Conservation (phyloP, 1,139 yeast genomes). For the Pichia sp. region DNA sequence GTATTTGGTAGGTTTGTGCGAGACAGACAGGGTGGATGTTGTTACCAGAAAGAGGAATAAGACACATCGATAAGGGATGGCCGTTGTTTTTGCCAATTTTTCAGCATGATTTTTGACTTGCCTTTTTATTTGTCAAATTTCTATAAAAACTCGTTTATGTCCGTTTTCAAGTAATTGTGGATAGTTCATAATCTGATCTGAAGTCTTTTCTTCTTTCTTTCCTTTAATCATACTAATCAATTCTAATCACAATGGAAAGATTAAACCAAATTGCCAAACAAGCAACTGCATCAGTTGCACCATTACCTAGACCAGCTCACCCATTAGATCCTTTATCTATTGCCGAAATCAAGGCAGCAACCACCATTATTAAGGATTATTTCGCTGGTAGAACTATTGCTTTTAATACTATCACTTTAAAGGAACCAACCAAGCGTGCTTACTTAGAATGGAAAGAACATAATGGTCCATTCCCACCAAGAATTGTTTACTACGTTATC, state of each 20-base stretch:
- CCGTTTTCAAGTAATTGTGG: no score
- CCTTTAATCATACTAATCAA: not conserved
- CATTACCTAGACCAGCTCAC: slow-evolving; percentile 53
- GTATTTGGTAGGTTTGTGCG: no score
- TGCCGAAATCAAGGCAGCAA: slow-evolving; percentile 45
- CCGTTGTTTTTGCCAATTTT: no score
- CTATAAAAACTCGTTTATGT: no score
- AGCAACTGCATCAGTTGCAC: slow-evolving; percentile 48
- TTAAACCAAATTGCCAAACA: slow-evolving; percentile 59
- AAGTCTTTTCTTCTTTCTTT: not conserved
- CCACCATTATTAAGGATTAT: slow-evolving; percentile 39
- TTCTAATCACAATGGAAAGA: slow-evolving; percentile 46
- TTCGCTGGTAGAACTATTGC: slow-evolving; percentile 42
- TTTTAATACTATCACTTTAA: slow-evolving; percentile 64
- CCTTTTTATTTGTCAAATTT: no score
- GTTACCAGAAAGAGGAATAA: no score
- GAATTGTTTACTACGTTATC: slow-evolving; percentile 61
- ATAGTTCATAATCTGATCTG: not conserved
- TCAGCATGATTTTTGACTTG: no score
- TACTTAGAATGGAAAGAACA: slow-evolving; percentile 61
- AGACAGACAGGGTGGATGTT: no score
- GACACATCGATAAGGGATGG: no score
- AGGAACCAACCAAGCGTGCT: slow-evolving; percentile 62
- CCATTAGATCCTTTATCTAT: slow-evolving; percentile 69
- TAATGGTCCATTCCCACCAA: slow-evolving; percentile 55